Evolutionary conservation across 169 alveolate species (phyloP), one percentile per base, ranked within the genome.

Genomic region (Ichthyophthirius multifiliis): DNA sequence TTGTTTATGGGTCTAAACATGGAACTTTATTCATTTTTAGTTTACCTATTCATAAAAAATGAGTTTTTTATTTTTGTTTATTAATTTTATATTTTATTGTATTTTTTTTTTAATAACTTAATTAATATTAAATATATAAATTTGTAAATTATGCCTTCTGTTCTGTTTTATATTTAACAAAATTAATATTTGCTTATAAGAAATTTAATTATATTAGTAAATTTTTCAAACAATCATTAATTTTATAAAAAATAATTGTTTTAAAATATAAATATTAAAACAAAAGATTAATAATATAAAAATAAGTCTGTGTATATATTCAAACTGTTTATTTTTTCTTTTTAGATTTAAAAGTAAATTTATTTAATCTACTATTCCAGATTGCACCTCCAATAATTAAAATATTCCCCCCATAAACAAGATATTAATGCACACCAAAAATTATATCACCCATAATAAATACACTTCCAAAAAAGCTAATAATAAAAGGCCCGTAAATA

Each of bases 361-460:
- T 47, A 81, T 81, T 73, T 31, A 81, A 27, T 73, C 44, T 71
- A 31, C 82, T 71, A 55, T 81, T 81, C 81, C 81, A 67, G 15
- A 81, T 71, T 6, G 86, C 86, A n/a, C 76, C 35, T 20, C 76
- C 86, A 46, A 81, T 67, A 3, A 81, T 62, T 41, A 71, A 32
- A 6, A 43, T 27, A 30, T 81, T 81, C 30, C 86, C 86, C n/a
- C 39, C 34, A 43, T 74, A 81, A 5, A 43, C 37, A 5, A 63
- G 32, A 30, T 39, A 73, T 37, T 74, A 39, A 3, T 23, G 32
- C 6, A 64, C 45, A 27, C 43, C 47, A 30, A 81, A 48, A 12
- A 67, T 43, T 82, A 81, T 81, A 55, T 81, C 86, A 13, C 34
- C 31, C 5, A 74, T 41, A 7, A 81, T 81, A 41, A 81, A 23